These are phyloP conservation scores for Amphirosellinia nigrospora DNA, from an alignment of 495 filamentous ascomycete genomes.

Conservation along the genomic window DNA sequence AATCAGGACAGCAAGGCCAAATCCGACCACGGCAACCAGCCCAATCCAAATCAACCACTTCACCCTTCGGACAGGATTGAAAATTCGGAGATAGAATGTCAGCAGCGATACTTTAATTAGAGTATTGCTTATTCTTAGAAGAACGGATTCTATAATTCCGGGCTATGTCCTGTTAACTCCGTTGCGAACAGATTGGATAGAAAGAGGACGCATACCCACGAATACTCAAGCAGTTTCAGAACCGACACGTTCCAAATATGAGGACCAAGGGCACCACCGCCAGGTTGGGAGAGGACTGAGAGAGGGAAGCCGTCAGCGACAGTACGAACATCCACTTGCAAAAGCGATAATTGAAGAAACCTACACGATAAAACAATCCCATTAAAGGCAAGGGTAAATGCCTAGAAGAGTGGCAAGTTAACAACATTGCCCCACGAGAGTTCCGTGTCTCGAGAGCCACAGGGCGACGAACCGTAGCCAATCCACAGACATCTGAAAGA, in stretches of 20 bases:
- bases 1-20: slow-evolving; percentile 21
- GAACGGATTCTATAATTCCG: slow-evolving; percentile 23
- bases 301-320: not conserved
- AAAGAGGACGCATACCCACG: slow-evolving; percentile 16
- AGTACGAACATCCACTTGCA: not conserved
- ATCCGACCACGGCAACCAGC: slow-evolving; percentile 23
- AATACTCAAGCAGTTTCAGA: slow-evolving; percentile 21
- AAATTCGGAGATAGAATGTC: slow-evolving; percentile 30
- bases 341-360: not conserved
- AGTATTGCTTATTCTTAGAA: slow-evolving; percentile 27
- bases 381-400: slow-evolving; percentile 26
- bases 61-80: slow-evolving; percentile 23
- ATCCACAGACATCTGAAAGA: slow-evolving; percentile 28
- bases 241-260: slow-evolving; percentile 33
- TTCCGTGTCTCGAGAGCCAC: not conserved
- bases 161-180: slow-evolving; percentile 3
- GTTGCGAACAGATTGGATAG: not conserved
- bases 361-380: slow-evolving; percentile 27
- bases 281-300: slow-evolving; percentile 23
- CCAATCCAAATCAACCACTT: slow-evolving; percentile 29
- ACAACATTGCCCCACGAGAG: not conserved
- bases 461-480: slow-evolving; percentile 24
- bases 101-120: slow-evolving; percentile 28
- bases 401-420: slow-evolving; percentile 13
- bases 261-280: slow-evolving; percentile 25